Base-by-base conservation (phyloP, 1,284 basidiomycete genomes). In the Leccinum fallax region DNA sequence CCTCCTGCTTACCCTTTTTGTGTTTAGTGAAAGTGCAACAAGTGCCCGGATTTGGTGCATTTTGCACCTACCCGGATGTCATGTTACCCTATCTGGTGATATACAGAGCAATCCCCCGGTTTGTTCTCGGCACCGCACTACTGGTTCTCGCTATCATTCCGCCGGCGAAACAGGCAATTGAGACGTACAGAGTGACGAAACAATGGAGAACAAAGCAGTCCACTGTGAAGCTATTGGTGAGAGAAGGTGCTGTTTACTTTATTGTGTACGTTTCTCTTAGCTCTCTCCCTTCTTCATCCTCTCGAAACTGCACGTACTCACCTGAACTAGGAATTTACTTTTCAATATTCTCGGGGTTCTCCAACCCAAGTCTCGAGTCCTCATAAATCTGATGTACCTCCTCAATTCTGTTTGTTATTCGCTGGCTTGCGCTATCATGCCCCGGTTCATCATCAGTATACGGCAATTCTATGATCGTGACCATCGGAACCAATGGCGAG, bases 221-320 rank as follows among this genome's bases (percentile, higher is more conserved):
- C 9, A 58, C 16, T 28, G 10, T 66, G 26, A 34, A 19, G 1
- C 21, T 65, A 2, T 59, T 69, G 11, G 53, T 58, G 21, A 59
- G 53, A 5, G 67, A 71, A 13, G 68, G 67, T 4, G 67, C 4
- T 2, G 7, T 60, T 11, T 69, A 68, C 30, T 70, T 69, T 36
- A 5, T 60, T 4, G 34, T 69, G 67, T 68, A 40, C 5, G 69
- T 60, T 7, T 19, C 32, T 30, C n/a, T 46, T 13, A 3, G 5
- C 48, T 19, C 21, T 36, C 9, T 9, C 1, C n/a, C 5, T 19
- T 4, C 13, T 16, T 43, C 26, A 4, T 32, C 30, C 36, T 4
- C 38, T 40, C 38, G 38, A 40, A 40, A 16, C 38, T 40, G 36
- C n/a, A 28, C 16, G 3, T 51, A 6, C 24, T 26, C 16, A 28